Percentiles rank a stretch among this genome's conserved stretches.
Evolutionary conservation across 495 filamentous ascomycete species (phyloP).

Genomic region (Penicillium goetzii): DNA sequence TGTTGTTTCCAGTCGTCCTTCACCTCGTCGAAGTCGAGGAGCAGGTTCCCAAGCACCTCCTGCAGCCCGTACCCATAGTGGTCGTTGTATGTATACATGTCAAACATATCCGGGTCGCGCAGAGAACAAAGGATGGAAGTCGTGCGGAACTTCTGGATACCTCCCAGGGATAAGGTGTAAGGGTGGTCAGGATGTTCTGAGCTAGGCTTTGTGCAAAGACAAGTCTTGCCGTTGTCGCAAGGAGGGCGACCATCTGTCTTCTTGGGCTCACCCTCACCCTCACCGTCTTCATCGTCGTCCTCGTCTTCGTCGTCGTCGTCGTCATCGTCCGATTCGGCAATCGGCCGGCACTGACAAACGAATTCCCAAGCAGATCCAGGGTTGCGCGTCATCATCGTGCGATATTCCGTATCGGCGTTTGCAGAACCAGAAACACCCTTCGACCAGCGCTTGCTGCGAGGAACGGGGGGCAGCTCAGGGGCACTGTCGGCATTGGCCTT

Average conservation of each 20-base stretch:
- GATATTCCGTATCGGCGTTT: constrained; percentile 35
- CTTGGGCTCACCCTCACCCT: constrained; percentile 13
- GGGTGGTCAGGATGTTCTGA: constrained; percentile 4
- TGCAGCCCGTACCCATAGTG: constrained; percentile 39
- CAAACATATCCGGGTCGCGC: constrained; percentile 39
- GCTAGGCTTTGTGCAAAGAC: constrained; percentile 1
- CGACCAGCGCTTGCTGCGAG: constrained; percentile 42
- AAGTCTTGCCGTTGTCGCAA: constrained; percentile 5
- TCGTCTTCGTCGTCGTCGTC: constrained; percentile 1
- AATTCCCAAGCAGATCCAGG: background rate
- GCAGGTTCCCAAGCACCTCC: constrained; percentile 46
- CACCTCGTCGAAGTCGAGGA: constrained; percentile 43
- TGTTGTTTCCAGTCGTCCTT: constrained; percentile 36
- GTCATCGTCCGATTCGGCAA: background rate
- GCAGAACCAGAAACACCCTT: constrained; percentile 41
- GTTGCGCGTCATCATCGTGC: background rate
- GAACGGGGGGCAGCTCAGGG: background rate
- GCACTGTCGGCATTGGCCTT: background rate
- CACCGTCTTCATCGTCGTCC: constrained; percentile 39
- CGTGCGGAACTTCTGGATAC: background rate
- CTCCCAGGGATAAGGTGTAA: background rate
- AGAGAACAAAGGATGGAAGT: background rate
- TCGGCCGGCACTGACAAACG: constrained; percentile 3
- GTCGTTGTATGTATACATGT: constrained; percentile 49
- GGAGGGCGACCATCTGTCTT: background rate